phyloP scores from a whole-genome alignment of 2,329 filamentous ascomycete genomes.

The Rhynchosporium agropyri region DNA sequence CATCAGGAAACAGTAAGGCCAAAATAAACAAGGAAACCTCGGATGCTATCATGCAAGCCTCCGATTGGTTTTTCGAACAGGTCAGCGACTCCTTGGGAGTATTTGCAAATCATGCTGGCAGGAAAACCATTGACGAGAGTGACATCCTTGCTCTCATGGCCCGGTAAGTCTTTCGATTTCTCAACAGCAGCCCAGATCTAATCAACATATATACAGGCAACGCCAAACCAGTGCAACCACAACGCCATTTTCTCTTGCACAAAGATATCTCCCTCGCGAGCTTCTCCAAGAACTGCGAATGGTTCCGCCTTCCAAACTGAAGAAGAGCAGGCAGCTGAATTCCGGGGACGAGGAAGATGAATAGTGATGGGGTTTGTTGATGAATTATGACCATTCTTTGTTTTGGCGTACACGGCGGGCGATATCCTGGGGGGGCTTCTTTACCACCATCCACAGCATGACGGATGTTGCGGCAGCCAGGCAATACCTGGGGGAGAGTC shows the following conservation, averaged over 20 bases:
- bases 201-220: conserved; percentile 62
- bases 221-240: conserved; percentile 70
- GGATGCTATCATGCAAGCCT: conserved; percentile 74
- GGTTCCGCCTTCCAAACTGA: conserved; percentile 57
- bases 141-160: conserved; percentile 83
- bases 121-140: conserved; percentile 83
- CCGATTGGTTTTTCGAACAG: conserved; percentile 93
- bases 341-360: conserved; percentile 47
- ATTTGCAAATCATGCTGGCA: conserved; percentile 79
- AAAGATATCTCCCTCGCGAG: conserved; percentile 79
- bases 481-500: conserved; percentile 68
- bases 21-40: conserved; percentile 76
- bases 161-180: conserved; percentile 59
- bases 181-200: conserved; percentile 18
- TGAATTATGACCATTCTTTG: conserved; percentile 65
- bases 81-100: conserved; percentile 76
- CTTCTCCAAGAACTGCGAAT: conserved; percentile 81
- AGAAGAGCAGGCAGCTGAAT: conserved; percentile 44
- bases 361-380: conserved; percentile 32
- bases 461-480: conserved; percentile 82
- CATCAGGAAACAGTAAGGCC: conserved; percentile 64
- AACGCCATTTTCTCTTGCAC: conserved; percentile 85
- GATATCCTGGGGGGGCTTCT: conserved; percentile 77
- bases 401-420: conserved; percentile 75
- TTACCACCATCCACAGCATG: conserved; percentile 96